phyloP scores from a whole-genome alignment of 2,329 filamentous ascomycete genomes.

The Tolypocladium nubicola region DNA sequence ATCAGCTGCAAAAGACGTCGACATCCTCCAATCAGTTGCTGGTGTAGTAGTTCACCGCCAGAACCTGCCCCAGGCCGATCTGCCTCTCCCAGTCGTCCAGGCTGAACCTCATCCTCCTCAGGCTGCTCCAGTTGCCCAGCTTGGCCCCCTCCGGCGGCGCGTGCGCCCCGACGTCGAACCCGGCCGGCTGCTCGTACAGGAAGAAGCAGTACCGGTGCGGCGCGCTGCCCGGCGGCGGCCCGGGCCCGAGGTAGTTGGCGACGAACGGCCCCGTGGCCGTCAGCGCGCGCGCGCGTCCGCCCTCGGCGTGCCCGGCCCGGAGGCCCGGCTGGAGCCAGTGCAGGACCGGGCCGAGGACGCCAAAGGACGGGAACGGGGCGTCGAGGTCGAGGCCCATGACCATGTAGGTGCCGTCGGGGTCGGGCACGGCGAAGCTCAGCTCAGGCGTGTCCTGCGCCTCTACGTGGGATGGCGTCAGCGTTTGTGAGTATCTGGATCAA shows the following conservation, averaged over 20 bases:
- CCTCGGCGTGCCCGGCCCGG: slow-evolving; percentile 4
- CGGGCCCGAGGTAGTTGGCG: slow-evolving; percentile 31
- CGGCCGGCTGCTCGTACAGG: slow-evolving; percentile 33
- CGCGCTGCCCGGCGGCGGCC: slow-evolving; percentile 31
- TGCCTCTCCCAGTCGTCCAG: slow-evolving; percentile 35
- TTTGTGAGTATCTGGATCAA: not conserved
- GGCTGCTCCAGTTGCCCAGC: slow-evolving; percentile 15
- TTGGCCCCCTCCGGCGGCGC: slow-evolving; percentile 22
- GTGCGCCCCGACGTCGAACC: slow-evolving; percentile 12
- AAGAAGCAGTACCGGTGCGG: slow-evolving; percentile 40
- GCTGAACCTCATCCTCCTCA: slow-evolving; percentile 28
- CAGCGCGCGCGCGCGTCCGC: not conserved
- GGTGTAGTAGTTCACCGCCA: slow-evolving; percentile 8
- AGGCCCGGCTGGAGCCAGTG: slow-evolving; percentile 36
- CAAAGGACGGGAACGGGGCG: slow-evolving; percentile 30
- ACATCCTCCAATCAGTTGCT: slow-evolving; percentile 6
- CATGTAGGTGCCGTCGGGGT: slow-evolving; percentile 20
- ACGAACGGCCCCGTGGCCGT: slow-evolving; percentile 14
- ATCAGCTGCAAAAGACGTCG: no score
- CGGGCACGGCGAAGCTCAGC: slow-evolving; percentile 4
- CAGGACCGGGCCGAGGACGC: slow-evolving; percentile 31
- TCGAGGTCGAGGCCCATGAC: slow-evolving; percentile 34
- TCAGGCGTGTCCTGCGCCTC: slow-evolving; percentile 3
- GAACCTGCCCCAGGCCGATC: slow-evolving; percentile 25
- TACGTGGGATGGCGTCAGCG: not conserved